Evolutionary conservation across 2,329 filamentous ascomycete species (phyloP).

Genomic region (Achaetomium macrosporum): DNA sequence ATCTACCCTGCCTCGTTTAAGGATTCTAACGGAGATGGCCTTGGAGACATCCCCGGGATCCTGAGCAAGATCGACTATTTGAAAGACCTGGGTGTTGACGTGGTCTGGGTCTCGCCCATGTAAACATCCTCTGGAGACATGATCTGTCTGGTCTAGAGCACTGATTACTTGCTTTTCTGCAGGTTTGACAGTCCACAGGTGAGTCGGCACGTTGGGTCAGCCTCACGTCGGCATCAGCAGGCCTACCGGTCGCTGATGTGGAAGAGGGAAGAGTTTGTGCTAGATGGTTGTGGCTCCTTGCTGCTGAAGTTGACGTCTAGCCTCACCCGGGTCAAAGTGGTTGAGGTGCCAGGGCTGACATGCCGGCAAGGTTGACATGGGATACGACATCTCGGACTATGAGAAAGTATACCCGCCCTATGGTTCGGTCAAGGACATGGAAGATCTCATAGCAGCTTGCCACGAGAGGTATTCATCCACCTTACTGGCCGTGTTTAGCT

Average conservation of each 20-base stretch:
- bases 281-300: no score
- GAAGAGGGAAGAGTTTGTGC: no score
- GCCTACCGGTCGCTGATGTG: no score
- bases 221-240: no score
- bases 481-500: neutral
- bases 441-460: conserved; percentile 52
- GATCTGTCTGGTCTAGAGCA: conserved; percentile 9
- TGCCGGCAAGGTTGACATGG: conserved; percentile 40
- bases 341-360: neutral
- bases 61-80: conserved; percentile 49
- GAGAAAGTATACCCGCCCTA: conserved; percentile 49
- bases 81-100: conserved; percentile 44
- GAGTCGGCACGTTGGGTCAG: conserved; percentile 23
- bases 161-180: conserved; percentile 32
- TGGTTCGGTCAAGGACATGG: conserved; percentile 60
- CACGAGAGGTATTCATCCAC: conserved; percentile 35
- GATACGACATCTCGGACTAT: conserved; percentile 63
- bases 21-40: conserved; percentile 48
- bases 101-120: conserved; percentile 41
- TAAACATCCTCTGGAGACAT: conserved; percentile 22
- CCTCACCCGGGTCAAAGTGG: neutral
- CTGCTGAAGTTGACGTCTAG: no score
- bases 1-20: conserved; percentile 53
- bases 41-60: conserved; percentile 49
- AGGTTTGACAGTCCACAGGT: conserved; percentile 41